Base-by-base conservation (phyloP, 1,139 yeast genomes). In the Eremothecium coryli region DNA sequence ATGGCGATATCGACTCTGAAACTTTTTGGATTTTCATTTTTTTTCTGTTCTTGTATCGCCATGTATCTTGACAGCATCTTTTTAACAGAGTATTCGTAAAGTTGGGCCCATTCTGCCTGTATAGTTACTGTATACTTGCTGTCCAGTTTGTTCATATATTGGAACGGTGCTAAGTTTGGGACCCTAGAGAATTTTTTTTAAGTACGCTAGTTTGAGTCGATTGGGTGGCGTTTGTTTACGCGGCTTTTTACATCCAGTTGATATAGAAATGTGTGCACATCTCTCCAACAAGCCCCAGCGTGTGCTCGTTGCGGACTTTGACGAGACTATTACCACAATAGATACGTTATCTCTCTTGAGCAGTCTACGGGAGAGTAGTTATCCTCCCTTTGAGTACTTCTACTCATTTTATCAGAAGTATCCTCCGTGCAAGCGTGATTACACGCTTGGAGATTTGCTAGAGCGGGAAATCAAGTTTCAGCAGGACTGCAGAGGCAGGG, bases 251-350 rank as follows among this genome's bases (percentile, higher is more conserved):
- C 49, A 38, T 36, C 33, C 38, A 42, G 37, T 36, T 39, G 53
- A 50, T 48, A 50, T 50, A 50, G 54, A 50, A 50, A 52, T 35
- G 51, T 50, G 52, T 38, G 38, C 29, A 49, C 52, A 50, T 25
- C 22, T 20, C 22, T n/a, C n/a, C n/a, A 22, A 13, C 24, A 13
- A 11, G 23, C 38, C 41, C 39, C 39, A 35, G 16, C 37, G 45
- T 20, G 31, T 52, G 10, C 32, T 55, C 4, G 44, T 54, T 7
- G 40, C 52, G 5, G 60, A 56, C 35, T 56, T 54, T 32, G 60
- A 56, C 37, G 60, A 54, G 29, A 56, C 60, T 2, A 47, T 56
- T 7, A 54, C 60, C 2, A 35, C 32, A 7, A 34, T 36, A 13
- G 60, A 56, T 37, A 54, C 60, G 2, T 17, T 41, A 18, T 43